Base-by-base conservation (phyloP, 768 basidiomycete genomes). In the Lentinula sp. region DNA sequence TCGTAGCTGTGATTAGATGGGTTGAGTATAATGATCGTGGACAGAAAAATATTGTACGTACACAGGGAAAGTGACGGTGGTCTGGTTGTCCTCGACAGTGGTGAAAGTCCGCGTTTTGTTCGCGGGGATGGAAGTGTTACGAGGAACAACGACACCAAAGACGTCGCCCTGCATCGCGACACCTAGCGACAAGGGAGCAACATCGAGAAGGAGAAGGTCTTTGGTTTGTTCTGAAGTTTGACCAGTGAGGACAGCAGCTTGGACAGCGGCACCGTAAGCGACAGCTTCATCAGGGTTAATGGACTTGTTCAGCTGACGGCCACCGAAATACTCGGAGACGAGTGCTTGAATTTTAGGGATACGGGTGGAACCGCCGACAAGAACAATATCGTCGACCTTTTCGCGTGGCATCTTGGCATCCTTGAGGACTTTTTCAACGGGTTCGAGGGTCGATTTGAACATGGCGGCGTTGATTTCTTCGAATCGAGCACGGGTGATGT, bases 131-230 rank as follows among this genome's bases (percentile, higher is more conserved):
- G 96, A 94, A 66, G 97, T 98, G 84, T 99, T 99, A 69, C 97
- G 91, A 72, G 96, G 96, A 69, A 99, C 95, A 71, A 99, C 97
- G 64, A 98, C 91, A 81, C 97, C 97, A 76, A 99, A 99, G 73
- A 99, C 93, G 74, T 99, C 97, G 71, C 97, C 97, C 77, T 99
- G 97, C 97, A 99, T 99, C 75, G 97, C 97, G 67, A 99, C 97
- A 88, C 96, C 96, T 70, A 99, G 91, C 64, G 95, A 98, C 62
- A 99, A 84, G 66, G 97, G 96, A 65, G 97, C 91, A 65, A 99
- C 96, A 78, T 99, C 97, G 69, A 99, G 94, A 68, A 99, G 87
- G 70, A 99, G 87, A 67, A 99, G 89, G 73, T 98, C 96, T 75
- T 94, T 91, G 62, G 97, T 99, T 82, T 98, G 96, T 68, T 99